Evolutionary conservation across 1,139 yeast genomes (phyloP), one percentile per base, ranked within the genome.

Genomic region (Yamadazyma siamensis): DNA sequence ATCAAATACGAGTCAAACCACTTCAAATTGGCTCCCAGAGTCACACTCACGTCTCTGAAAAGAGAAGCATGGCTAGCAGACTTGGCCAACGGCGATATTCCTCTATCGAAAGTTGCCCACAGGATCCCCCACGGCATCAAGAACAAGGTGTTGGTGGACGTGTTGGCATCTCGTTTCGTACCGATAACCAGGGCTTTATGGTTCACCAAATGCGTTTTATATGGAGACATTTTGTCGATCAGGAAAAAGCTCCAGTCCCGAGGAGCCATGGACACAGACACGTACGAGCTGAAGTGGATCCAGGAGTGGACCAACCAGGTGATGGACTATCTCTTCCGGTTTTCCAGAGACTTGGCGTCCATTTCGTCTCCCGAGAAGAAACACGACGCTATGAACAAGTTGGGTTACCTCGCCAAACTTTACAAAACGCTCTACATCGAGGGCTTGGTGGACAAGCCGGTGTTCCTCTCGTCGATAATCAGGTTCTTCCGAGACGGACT

Each of bases 91-190:
- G 74, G 81, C 0, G 57, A 64, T 12, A 68, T 82, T 0, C 85
- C 95, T 0, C 59, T 89, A 28, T 64, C 73, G 31, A 75, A 74
- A 35, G 70, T 89, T 2, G 74, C 94, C 1, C 71, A 82, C 33
- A 84, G 88, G 21, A 74, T 89, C n/a, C 97, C 98, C 0, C 96
- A 89, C 52, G 96, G 96, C 0, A 75, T 89, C 15, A 66, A 89
- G 41, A 83, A 86, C 50, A 76, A 79, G 44, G 68, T 73, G 1
- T 62, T 89, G 23, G 55, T 89, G 4, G 96, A 88, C 39, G 83
- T 80, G 35, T 70, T 94, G 42, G 71, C 83, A 40, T 50, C 62
- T 23, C 79, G 80, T 46, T 59, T 61, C 20, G 78, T 89, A 0
- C 96, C 97, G 0, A 62, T 82, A 4, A 54, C 75, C 15, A 63